Evolutionary conservation across 345 rosid genomes (phyloP).

Genomic region (Turnera subulata): DNA sequence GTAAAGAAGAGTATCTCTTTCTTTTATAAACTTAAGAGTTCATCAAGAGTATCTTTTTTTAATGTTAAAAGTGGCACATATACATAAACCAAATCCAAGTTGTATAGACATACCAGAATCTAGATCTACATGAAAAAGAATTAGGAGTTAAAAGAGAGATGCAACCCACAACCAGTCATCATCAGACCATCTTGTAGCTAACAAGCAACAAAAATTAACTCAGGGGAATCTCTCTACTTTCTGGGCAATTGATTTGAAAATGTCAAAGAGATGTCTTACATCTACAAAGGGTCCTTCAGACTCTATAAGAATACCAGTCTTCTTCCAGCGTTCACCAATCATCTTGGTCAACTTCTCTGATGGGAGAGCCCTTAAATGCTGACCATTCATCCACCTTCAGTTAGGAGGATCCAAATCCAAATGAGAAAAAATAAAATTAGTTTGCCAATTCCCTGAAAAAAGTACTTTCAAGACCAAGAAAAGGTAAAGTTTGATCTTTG

Average conservation of each 20-base stretch:
- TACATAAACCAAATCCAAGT: background rate
- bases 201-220: no score
- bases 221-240: no score
- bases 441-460: background rate
- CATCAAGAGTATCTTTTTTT: background rate
- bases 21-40: background rate
- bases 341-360: slow-evolving; percentile 52
- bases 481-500: background rate
- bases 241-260: background rate
- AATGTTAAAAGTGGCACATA: background rate
- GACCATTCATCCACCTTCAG: slow-evolving; percentile 97
- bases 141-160: background rate
- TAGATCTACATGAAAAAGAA: background rate
- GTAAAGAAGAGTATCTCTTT: background rate
- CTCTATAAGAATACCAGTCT: slow-evolving; percentile 48
- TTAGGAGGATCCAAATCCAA: background rate
- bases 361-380: slow-evolving; percentile 68
- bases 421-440: background rate
- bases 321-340: slow-evolving; percentile 87
- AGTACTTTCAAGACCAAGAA: background rate
- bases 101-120: background rate
- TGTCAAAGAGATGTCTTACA: slow-evolving; percentile 34
- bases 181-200: background rate
- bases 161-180: background rate
- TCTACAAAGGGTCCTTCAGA: slow-evolving; percentile 64